These are phyloP conservation scores for Tubosaeta brunneosetosa DNA, from an alignment of 768 basidiomycete genomes.

Conservation along the genomic window DNA sequence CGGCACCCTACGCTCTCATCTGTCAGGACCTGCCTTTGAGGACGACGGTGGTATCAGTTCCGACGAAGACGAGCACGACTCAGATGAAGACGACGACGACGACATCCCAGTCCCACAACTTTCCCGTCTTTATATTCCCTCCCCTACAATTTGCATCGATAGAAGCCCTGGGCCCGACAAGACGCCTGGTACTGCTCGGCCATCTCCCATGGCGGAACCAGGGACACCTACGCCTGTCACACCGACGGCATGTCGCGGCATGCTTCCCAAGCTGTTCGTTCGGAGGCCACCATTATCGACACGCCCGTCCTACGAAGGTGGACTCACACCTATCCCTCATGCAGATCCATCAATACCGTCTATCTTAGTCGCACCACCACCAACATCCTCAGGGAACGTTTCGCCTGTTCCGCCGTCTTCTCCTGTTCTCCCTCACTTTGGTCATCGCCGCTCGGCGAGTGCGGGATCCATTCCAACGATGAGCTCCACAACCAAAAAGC, in stretches of 20 bases:
- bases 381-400: constrained; percentile 7
- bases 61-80: constrained; percentile 39
- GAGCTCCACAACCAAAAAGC: constrained; percentile 25
- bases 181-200: constrained; percentile 24
- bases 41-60: constrained; percentile 77
- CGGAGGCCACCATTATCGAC: constrained; percentile 31
- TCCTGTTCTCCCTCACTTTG: constrained; percentile 16
- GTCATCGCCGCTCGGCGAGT: constrained; percentile 31
- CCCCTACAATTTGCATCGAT: constrained; percentile 19
- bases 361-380: constrained; percentile 13
- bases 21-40: constrained; percentile 50
- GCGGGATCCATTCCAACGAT: constrained; percentile 26
- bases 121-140: constrained; percentile 20
- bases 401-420: constrained; percentile 19
- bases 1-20: constrained; percentile 71
- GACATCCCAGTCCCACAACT: constrained; percentile 31
- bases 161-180: constrained; percentile 11
- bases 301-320: constrained; percentile 27
- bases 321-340: constrained; percentile 1
- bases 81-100: constrained; percentile 24
- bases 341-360: constrained; percentile 6
- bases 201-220: constrained; percentile 19
- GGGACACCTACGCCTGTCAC: constrained; percentile 23
- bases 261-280: constrained; percentile 33
- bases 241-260: constrained; percentile 27